Percentiles rank a stretch among this genome's conserved stretches.
phyloP scores from a whole-genome alignment of 176 grass and related monocot species.

The Eragrostis nindensis region DNA sequence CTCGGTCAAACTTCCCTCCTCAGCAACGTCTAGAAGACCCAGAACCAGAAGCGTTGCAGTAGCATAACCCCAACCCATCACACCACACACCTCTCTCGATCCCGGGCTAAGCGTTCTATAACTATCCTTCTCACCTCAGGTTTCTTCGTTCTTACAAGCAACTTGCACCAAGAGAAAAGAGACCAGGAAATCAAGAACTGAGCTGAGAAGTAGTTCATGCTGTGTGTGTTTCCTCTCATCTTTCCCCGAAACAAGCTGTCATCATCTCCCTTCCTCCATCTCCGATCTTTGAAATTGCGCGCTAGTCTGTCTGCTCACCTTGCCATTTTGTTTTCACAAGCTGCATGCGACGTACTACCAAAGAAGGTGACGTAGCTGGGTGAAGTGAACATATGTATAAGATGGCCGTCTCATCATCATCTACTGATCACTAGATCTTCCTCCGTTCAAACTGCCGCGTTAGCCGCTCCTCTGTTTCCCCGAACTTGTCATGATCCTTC shows the following conservation, averaged over 20 bases:
- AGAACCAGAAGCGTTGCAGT: neutral
- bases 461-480: constrained; percentile 7
- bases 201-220: neutral
- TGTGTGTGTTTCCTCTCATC: neutral
- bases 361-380: neutral
- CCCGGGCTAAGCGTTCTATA: neutral
- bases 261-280: no score
- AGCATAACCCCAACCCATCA: neutral
- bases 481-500: constrained; percentile 41
- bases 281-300: neutral
- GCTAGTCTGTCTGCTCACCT: no score
- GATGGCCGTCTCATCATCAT: no score
- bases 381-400: neutral
- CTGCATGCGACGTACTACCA: neutral
- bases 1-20: constrained; percentile 54
- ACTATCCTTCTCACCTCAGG: neutral
- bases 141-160: neutral
- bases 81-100: neutral
- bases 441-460: neutral
- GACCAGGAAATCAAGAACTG: neutral
- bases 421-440: neutral
- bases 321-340: neutral
- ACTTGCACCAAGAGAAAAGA: neutral
- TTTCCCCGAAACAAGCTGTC: neutral
- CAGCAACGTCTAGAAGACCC: constrained; percentile 12